Evolutionary conservation across 805 yeast genomes (phyloP).

Genomic region (Kuraishia floccosa): DNA sequence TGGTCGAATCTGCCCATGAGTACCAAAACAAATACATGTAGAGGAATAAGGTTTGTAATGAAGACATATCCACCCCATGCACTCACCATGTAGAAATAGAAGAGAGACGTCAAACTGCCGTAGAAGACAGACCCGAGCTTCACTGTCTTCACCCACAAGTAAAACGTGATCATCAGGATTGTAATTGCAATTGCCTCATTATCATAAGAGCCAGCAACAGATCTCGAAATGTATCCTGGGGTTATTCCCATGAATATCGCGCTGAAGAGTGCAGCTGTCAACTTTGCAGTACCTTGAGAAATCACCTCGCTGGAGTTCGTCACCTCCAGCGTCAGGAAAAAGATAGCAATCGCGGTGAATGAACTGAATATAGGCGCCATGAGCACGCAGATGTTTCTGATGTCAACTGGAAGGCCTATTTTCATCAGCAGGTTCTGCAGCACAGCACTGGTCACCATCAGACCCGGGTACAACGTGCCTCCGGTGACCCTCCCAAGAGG

Average conservation of each 20-base stretch:
- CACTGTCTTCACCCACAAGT: slow-evolving; percentile 89
- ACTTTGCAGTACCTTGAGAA: slow-evolving; percentile 7
- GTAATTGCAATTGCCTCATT: slow-evolving; percentile 99
- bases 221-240: slow-evolving; percentile 96
- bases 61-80: slow-evolving; percentile 99
- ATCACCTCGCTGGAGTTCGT: slow-evolving; percentile 42
- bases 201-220: slow-evolving; percentile 98
- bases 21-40: slow-evolving; percentile 83
- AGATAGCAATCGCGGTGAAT: slow-evolving; percentile 82
- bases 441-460: slow-evolving; percentile 94
- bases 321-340: slow-evolving; percentile 79
- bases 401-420: slow-evolving; percentile 77
- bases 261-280: slow-evolving; percentile 78
- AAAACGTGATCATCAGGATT: slow-evolving; percentile 88
- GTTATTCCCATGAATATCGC: slow-evolving; percentile 96
- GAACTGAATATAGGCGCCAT: slow-evolving; percentile 96
- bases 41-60: slow-evolving; percentile 93
- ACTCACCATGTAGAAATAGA: slow-evolving; percentile 96
- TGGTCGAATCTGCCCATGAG: slow-evolving; percentile 90
- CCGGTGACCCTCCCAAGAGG: slow-evolving; percentile 99
- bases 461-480: slow-evolving; percentile 95
- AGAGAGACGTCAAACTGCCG: slow-evolving; percentile 74
- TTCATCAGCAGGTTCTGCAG: slow-evolving; percentile 65
- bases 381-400: slow-evolving; percentile 90
- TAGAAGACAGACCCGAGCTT: slow-evolving; percentile 83